Evolutionary conservation across 106 monocot species (phyloP).

Genomic region (Alisma plantagoaquatica): DNA sequence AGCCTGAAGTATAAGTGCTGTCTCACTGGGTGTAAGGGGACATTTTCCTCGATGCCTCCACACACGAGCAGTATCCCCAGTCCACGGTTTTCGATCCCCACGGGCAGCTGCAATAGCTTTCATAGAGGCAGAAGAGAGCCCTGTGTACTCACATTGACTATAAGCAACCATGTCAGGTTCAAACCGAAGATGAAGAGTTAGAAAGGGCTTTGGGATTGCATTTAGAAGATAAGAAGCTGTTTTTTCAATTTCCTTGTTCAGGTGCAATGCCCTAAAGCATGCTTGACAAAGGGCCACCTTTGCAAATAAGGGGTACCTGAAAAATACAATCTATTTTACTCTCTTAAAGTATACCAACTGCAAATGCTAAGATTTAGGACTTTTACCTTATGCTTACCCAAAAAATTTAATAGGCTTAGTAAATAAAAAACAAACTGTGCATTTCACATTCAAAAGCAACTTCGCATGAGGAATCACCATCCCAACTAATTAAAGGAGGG

Average conservation of each 20-base stretch:
- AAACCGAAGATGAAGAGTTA: constrained; percentile 82
- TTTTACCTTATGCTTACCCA: no score
- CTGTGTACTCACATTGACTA: constrained; percentile 61
- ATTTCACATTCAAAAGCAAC: no score
- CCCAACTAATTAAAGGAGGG: no score
- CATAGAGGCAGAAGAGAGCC: constrained; percentile 38
- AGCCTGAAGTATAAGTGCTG: constrained; percentile 73
- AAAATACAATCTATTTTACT: no score
- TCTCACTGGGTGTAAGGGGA: constrained; percentile 81
- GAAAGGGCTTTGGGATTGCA: constrained; percentile 85
- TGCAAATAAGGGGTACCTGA: constrained; percentile 63
- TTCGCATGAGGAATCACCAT: no score
- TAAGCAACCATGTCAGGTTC: constrained; percentile 98
- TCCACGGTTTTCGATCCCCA: constrained; percentile 48
- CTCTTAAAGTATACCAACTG: no score
- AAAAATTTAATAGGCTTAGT: no score
- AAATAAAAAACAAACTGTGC: no score
- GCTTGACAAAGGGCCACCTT: constrained; percentile 79
- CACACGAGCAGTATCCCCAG: constrained; percentile 43
- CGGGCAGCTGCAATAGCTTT: constrained; percentile 49
- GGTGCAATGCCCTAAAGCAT: constrained; percentile 68
- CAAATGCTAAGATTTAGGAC: no score
- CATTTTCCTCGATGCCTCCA: constrained; percentile 96
- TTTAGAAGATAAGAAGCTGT: constrained; percentile 50
- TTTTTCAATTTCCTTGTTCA: constrained; percentile 46